Evolutionary conservation across 345 rosid species (phyloP), one percentile per base, ranked within the genome.

Genomic region (Dimocarpus longan): DNA sequence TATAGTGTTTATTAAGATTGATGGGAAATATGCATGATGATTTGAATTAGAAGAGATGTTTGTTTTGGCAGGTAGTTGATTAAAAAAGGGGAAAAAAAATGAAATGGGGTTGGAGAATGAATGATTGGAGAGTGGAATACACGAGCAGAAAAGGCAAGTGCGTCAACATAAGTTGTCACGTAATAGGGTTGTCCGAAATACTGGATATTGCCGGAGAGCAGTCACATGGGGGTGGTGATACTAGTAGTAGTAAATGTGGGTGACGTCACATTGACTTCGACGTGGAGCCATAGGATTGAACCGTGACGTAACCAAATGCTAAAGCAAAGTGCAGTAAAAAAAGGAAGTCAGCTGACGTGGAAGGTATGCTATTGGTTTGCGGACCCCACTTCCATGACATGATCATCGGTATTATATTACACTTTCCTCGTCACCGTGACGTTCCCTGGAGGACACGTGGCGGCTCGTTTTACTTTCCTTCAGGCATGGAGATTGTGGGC

Each of bases 401-500:
- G 69, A 81, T 83, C 86, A 78, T 80, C 56, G 80, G 78, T 73
- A 42, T 77, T 73, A 59, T 56, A 76, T 26, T 71, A 56, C 76
- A 71, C 78, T 74, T 79, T 86, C 86, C 82, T 39, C 77, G 87
- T 84, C 87, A 88, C 68, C 71, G 19, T 74, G 84, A 82, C 87
- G 86, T 79, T 75, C 82, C 74, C 37, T 3, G 48, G 2, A 0
- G 6, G 86, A 76, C 86, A 86, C 85, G 85, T 84, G 90, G 86
- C 32, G 18, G 32, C 0, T 75, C 10, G n/a, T 54, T 76, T 39
- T 22, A 59, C 76, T 79, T 75, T 75, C 90, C 90, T 77, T 69
- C 83, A 68, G 83, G 76, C 86, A 67, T 59, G 90, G 90, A 88
- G 87, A 68, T 42, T 46, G 77, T 64, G 70, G 78, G 50, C 65